Base-by-base conservation (phyloP, 306 rosid species). In the Dalbergia cochinchinensis region DNA sequence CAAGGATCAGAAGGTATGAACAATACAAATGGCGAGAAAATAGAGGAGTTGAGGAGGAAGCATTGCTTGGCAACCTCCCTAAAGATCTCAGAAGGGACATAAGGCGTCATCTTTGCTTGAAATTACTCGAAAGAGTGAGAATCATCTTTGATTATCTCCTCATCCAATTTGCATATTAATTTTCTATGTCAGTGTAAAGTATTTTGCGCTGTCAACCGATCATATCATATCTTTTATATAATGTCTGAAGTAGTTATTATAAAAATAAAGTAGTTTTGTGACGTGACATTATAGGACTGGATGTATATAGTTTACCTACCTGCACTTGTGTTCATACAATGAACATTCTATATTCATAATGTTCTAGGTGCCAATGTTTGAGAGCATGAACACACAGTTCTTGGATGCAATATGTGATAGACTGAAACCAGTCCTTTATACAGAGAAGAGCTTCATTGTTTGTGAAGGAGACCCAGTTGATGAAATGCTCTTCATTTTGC, bases 1-100 rank as follows among this genome's bases (percentile, higher is more conserved):
- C 89, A 53, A 91, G 97, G 59, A 88, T 95, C 34, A 85, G 98
- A 77, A 74, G 89, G n/a, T 88, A 91, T 34, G 96, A 90, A 15
- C 96, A 93, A 69, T 93, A 87, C 88, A 92, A 87, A 90, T 95
- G 99, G 99, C 97, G 90, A 80, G 97, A 91, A 87, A 93, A 91
- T 34, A 85, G 98, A 44, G 98, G 99, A 35, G 96, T 91, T 6
- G 91, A 86, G 15, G 98, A 95, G 74, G 99, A 93, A 67, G 50
- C 65, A 41, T 87, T 95, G 3, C 76, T 95, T 15, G 72, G 79
- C 18, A 91, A 88, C 85, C 93, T 95, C 80, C 99, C 99, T 15
- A 95, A 90, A 83, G 97, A 95, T 83, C 90, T 95, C 6, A 86
- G 93, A 77, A 87, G 92, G 79, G 99, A 95, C 87, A 90, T 95